phyloP scores from a whole-genome alignment of 2,329 filamentous ascomycete species.

The Trichophyton equinum region DNA sequence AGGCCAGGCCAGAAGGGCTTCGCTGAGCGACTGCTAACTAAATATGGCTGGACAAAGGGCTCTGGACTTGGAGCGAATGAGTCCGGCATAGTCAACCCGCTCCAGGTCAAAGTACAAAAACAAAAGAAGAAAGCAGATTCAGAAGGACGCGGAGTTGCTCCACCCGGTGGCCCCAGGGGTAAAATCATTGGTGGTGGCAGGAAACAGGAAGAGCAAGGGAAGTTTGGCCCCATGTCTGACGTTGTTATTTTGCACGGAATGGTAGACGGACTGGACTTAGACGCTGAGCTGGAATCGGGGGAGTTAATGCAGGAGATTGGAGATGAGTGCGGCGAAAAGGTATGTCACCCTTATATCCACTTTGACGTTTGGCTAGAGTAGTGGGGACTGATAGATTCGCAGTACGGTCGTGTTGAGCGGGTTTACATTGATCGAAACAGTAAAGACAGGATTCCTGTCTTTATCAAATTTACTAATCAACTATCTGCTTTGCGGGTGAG shows the following conservation, averaged over 20 bases:
- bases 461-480: slow-evolving; percentile 82
- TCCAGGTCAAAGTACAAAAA: slow-evolving; percentile 77
- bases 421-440: slow-evolving; percentile 58
- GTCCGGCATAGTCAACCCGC: slow-evolving; percentile 70
- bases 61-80: slow-evolving; percentile 71
- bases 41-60: slow-evolving; percentile 87
- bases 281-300: slow-evolving; percentile 57
- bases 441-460: slow-evolving; percentile 51
- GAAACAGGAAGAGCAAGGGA: slow-evolving; percentile 40
- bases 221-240: slow-evolving; percentile 62
- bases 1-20: slow-evolving; percentile 74
- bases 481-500: slow-evolving; percentile 72
- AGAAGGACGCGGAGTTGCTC: slow-evolving; percentile 65
- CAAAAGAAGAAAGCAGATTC: slow-evolving; percentile 65
- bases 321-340: slow-evolving; percentile 76
- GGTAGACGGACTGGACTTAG: slow-evolving; percentile 72
- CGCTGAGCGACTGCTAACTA: slow-evolving; percentile 76
- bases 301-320: slow-evolving; percentile 86
- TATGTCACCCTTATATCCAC: slow-evolving; percentile 19
- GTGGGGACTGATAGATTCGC: slow-evolving; percentile 9
- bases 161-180: slow-evolving; percentile 52
- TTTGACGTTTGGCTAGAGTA: background rate
- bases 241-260: slow-evolving; percentile 76
- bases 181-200: slow-evolving; percentile 69
- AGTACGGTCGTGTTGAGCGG: slow-evolving; percentile 75